Evolutionary conservation across 2,329 filamentous ascomycete species (phyloP).

Genomic region (Sporothrix pseudoabietina): DNA sequence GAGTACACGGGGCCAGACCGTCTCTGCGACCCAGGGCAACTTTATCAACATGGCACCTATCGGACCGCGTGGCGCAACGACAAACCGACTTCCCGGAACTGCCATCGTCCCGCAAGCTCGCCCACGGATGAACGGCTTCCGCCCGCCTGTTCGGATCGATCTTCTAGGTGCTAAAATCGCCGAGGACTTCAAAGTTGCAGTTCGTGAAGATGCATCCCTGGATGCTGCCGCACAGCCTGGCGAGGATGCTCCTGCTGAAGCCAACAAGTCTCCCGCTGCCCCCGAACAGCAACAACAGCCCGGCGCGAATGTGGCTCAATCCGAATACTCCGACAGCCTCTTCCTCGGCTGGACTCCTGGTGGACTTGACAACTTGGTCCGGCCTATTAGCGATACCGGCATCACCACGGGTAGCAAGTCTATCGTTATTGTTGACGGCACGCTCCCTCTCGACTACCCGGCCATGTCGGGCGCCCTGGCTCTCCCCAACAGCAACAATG

Average conservation of each 20-base stretch:
- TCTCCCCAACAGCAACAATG: conserved; percentile 48
- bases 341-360: conserved; percentile 13
- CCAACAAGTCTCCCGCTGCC: background rate
- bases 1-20: conserved; percentile 59
- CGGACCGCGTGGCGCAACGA: conserved; percentile 56
- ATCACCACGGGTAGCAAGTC: conserved; percentile 85
- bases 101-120: conserved; percentile 61
- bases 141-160: conserved; percentile 71
- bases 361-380: conserved; percentile 33
- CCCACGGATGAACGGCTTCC: conserved; percentile 47
- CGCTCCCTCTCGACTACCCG: conserved; percentile 53
- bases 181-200: conserved; percentile 76
- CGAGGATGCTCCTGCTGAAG: conserved; percentile 34
- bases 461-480: conserved; percentile 55
- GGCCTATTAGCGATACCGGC: conserved; percentile 56
- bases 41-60: conserved; percentile 54
- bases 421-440: conserved; percentile 82
- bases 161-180: conserved; percentile 75
- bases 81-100: conserved; percentile 61
- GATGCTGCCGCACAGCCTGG: conserved; percentile 39
- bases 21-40: conserved; percentile 50
- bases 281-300: conserved; percentile 34
- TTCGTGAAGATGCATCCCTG: conserved; percentile 64
- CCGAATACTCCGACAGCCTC: conserved; percentile 50
- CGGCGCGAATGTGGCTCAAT: conserved; percentile 39